Evolutionary conservation across 2,329 filamentous ascomycete species (phyloP), one percentile per base, ranked within the genome.

Genomic region (Camillea tinctor): DNA sequence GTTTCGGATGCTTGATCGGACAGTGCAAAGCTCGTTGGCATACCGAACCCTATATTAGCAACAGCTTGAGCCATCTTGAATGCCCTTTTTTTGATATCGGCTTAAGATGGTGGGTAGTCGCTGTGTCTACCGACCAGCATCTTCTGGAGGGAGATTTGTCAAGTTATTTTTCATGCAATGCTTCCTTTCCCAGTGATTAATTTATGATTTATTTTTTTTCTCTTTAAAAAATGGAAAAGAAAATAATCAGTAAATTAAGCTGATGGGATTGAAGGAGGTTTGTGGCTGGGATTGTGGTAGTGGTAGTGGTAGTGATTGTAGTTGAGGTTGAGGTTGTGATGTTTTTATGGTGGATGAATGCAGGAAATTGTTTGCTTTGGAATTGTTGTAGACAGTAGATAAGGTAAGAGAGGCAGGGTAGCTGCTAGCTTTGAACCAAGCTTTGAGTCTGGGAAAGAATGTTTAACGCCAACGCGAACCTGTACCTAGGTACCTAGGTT

Each of bases 1-100:
- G 62, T 59, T 30, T 64, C 65, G 56, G 57, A 64, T 61, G 53
- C 54, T 51, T 51, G 50, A 51, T 44, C 36, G 11, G 36, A 17
- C 7, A 44, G 36, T n/a, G 36, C 36, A 44, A 44, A 44, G 36
- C 36, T 44, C 17, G 36, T 17, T 44, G 36, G 15, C 36, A 11
- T 44, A 15, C 36, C 36, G 2, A 44, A n/a, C 7, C 4, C 15
- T 6, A 44, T 11, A 44, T 44, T 15, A n/a, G 36, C n/a, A 5
- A 44, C 17, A 15, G 36, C 15, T 44, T 44, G 36, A 15, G 36
- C 36, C 36, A 44, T 44, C 5, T 44, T 44, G 26, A 11, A 30
- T 30, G 36, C 17, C n/a, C 13, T 15, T 5, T 5, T 44, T 44
- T 44, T 4, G 36, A 44, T 11, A 44, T 44, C 36, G n/a, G 36